Evolutionary conservation across 139 green algal species (phyloP).

Genomic region (Astrephomene gubernaculifera): DNA sequence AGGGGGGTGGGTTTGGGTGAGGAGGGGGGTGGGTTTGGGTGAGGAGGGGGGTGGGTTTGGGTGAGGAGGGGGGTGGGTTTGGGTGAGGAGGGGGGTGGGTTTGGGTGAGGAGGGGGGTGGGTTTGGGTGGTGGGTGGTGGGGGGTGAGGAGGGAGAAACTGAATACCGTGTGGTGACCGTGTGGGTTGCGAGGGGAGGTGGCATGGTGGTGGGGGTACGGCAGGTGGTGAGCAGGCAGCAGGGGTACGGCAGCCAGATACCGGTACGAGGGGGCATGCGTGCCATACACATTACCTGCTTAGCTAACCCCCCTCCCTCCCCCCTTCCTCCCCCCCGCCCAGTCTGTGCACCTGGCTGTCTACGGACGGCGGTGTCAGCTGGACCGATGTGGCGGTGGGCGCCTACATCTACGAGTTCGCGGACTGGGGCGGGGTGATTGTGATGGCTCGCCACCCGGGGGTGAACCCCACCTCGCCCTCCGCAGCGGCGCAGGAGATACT

Average conservation of each 20-base stretch:
- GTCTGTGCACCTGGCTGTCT: conserved; percentile 87
- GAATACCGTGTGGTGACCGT: neutral
- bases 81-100: neutral
- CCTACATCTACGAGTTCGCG: conserved; percentile 93
- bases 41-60: neutral
- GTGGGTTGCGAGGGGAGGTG: neutral
- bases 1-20: neutral
- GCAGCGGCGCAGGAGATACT: conserved; percentile 53
- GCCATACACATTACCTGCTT: no score
- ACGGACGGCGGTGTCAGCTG: conserved; percentile 91
- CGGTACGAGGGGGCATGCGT: no score
- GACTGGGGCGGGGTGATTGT: conserved; percentile 93
- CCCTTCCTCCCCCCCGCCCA: conserved; percentile 11
- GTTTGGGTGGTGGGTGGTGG: neutral
- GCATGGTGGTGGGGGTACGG: no score
- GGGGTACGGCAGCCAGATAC: no score
- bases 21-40: neutral
- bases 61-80: neutral
- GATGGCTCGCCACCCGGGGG: conserved; percentile 77
- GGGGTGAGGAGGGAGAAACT: neutral
- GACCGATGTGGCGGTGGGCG: conserved; percentile 84
- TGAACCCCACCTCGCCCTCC: neutral
- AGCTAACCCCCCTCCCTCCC: neutral
- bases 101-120: neutral
- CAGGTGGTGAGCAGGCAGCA: no score